These are phyloP conservation scores for Trichoderma polysporum DNA, from an alignment of 2,329 filamentous ascomycete genomes.

Conservation along the genomic window DNA sequence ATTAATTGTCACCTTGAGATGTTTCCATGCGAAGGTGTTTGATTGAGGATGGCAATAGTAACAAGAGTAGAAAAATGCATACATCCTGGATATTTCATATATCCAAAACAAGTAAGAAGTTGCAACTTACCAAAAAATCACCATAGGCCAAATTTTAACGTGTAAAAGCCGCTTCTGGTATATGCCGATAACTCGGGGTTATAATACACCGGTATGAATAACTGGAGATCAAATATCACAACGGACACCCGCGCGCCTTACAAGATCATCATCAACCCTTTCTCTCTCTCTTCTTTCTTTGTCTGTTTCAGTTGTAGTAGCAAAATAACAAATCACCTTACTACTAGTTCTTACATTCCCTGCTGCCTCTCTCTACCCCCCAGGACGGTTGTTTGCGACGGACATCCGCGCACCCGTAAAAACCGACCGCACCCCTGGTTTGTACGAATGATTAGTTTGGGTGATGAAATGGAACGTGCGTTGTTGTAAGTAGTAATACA, in stretches of 20 bases:
- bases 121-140: not conserved
- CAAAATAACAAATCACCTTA: not conserved
- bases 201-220: not conserved
- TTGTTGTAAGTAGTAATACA: no score
- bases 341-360: conserved; percentile 7
- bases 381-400: not conserved
- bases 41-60: no score
- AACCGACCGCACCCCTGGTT: not conserved
- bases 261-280: not conserved
- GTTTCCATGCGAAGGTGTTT: not conserved
- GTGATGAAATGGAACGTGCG: not conserved
- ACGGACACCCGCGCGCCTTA: not conserved
- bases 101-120: not conserved
- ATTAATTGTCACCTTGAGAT: not conserved
- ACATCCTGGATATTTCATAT: not conserved
- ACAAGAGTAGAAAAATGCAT: no score
- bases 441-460: not conserved
- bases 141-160: not conserved
- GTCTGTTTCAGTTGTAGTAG: not conserved
- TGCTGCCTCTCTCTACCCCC: not conserved
- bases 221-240: no score
- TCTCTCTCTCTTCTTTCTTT: not conserved
- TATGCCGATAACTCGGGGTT: not conserved
- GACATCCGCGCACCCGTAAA: not conserved
- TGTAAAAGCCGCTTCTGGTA: not conserved